These are phyloP conservation scores for Aspergillus haitiensis DNA, from an alignment of 495 filamentous ascomycete species.

Conservation along the genomic window DNA sequence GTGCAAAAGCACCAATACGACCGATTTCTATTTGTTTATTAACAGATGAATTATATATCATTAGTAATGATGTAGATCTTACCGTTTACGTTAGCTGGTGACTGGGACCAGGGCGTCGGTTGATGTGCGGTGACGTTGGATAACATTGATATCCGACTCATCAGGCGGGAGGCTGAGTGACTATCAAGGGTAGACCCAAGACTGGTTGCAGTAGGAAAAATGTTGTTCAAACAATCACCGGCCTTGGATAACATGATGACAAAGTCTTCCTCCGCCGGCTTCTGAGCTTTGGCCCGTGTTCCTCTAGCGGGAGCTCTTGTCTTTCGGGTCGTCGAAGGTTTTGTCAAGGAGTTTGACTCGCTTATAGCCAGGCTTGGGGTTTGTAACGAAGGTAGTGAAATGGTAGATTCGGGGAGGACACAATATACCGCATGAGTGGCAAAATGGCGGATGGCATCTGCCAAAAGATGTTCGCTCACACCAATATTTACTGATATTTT, in stretches of 20 bases:
- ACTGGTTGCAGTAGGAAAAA: conserved; percentile 40
- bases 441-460: conserved; percentile 65
- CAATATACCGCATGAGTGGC: conserved; percentile 80
- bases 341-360: conserved; percentile 23
- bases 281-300: conserved; percentile 34
- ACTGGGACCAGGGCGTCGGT: conserved; percentile 33
- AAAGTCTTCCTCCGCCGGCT: conserved; percentile 42
- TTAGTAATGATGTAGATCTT: conserved; percentile 6
- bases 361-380: conserved; percentile 29
- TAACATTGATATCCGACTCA: conserved; percentile 50
- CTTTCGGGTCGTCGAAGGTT: conserved; percentile 28
- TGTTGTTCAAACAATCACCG: conserved; percentile 37
- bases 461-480: conserved; percentile 50
- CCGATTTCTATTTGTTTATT: conserved; percentile 39
- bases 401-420: conserved; percentile 85
- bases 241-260: conserved; percentile 45
- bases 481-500: conserved; percentile 45
- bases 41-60: conserved; percentile 9
- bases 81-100: conserved; percentile 50
- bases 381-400: conserved; percentile 71
- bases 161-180: conserved; percentile 44
- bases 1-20: conserved; percentile 47
- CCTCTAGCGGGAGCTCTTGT: conserved; percentile 32
- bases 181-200: conserved; percentile 49
- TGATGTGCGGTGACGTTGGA: conserved; percentile 42